These are phyloP conservation scores for Magnolia changhungtana DNA, from an alignment of 164 flowering plant species.

Conservation along the genomic window DNA sequence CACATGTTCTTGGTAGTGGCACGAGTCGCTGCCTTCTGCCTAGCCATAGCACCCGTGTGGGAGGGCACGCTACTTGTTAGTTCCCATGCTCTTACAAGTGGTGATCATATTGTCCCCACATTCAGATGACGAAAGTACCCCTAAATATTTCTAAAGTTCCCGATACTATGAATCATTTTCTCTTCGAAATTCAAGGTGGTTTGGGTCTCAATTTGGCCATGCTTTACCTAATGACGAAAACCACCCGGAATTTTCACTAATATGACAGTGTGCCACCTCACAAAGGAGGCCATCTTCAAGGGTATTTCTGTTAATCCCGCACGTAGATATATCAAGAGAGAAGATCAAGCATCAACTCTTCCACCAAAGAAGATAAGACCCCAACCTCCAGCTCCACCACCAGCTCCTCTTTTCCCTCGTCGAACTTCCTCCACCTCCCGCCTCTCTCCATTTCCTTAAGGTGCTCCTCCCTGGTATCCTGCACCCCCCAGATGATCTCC, in stretches of 20 bases:
- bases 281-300: not conserved
- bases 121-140: no score
- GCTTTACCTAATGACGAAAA: not conserved
- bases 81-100: no score
- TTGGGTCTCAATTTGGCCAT: not conserved
- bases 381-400: constrained; percentile 37
- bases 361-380: constrained; percentile 37
- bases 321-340: not conserved
- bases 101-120: no score
- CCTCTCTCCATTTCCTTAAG: constrained; percentile 49
- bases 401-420: constrained; percentile 39
- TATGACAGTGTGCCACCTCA: not conserved
- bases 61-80: no score
- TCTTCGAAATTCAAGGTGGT: constrained; percentile 2
- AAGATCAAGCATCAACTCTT: constrained; percentile 48
- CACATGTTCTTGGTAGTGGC: no score
- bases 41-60: no score
- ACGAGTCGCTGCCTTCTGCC: no score
- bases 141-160: no score
- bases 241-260: not conserved
- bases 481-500: constrained; percentile 36
- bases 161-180: not conserved
- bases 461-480: constrained; percentile 31
- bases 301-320: not conserved
- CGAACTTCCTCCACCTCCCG: constrained; percentile 37